phyloP scores from a whole-genome alignment of 192 early-diverging fungal genomes.

The Dimargaris cristalligena region DNA sequence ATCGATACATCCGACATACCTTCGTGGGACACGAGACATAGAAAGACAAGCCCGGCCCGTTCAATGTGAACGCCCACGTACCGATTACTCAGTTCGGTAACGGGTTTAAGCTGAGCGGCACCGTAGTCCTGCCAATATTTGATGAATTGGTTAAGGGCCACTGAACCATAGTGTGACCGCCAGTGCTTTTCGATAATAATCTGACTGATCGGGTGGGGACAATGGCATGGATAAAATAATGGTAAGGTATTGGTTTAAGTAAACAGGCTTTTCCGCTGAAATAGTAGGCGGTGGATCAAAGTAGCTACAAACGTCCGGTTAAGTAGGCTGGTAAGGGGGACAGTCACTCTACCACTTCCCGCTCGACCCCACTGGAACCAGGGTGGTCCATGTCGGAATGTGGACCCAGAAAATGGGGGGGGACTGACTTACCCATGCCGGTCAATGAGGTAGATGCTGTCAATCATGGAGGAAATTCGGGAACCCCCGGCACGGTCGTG shows the following conservation, averaged over 20 bases:
- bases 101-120: neutral
- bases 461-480: too few relatives aligned
- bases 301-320: too few relatives aligned
- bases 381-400: neutral
- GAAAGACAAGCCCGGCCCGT: conserved; percentile 53
- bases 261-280: too few relatives aligned
- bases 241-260: too few relatives aligned
- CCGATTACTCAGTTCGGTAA: conserved; percentile 1
- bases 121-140: neutral
- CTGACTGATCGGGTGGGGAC: neutral
- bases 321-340: neutral
- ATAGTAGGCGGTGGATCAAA: too few relatives aligned
- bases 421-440: neutral
- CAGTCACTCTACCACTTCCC: neutral
- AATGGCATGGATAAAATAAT: neutral
- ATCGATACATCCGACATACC: conserved; percentile 32
- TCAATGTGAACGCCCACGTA: conserved; percentile 22
- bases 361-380: neutral
- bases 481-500: too few relatives aligned
- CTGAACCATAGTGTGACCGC: neutral
- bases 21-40: conserved; percentile 57
- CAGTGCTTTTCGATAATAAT: conserved; percentile 10
- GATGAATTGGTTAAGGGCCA: conserved; percentile 3
- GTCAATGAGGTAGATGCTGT: conserved; percentile 9
- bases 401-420: neutral